Evolutionary conservation across 1,284 basidiomycete species (phyloP).

Genomic region (Rhodotorula glutinis): DNA sequence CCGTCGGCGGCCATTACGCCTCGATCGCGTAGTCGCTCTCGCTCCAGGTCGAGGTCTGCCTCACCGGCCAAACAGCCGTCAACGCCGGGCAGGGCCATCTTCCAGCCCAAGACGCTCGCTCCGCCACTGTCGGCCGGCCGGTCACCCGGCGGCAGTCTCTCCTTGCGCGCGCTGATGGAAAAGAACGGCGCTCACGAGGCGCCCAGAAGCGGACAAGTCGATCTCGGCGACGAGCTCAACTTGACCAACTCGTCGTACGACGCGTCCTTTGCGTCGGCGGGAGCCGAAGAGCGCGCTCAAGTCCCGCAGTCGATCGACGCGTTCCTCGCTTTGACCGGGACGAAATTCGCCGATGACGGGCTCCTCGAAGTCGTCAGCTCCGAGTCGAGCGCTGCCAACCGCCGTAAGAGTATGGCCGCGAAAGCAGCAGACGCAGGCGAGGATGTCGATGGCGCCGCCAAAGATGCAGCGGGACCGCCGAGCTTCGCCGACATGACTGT

Average conservation of each 20-base stretch:
- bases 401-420: slow-evolving; percentile 35
- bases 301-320: slow-evolving; percentile 27
- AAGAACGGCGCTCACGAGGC: not conserved
- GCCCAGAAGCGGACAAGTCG: not conserved
- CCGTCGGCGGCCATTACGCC: not conserved
- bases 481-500: slow-evolving; percentile 35
- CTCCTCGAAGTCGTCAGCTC: slow-evolving; percentile 22
- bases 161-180: slow-evolving; percentile 21
- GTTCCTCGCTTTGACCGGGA: slow-evolving; percentile 34
- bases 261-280: slow-evolving; percentile 3
- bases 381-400: slow-evolving; percentile 27
- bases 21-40: slow-evolving; percentile 7
- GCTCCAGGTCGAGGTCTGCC: slow-evolving; percentile 12
- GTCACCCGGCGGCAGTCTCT: slow-evolving; percentile 28
- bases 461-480: slow-evolving; percentile 14
- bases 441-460: not conserved
- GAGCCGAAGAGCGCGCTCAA: slow-evolving; percentile 3
- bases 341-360: slow-evolving; percentile 31
- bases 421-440: not conserved
- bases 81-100: slow-evolving; percentile 5
- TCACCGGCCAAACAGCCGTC: slow-evolving; percentile 27
- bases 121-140: slow-evolving; percentile 23
- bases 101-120: slow-evolving; percentile 21
- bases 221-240: slow-evolving; percentile 18
- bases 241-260: slow-evolving; percentile 32